Conservation (phyloP, 2,329 filamentous ascomycete species). For the Epichloe bromicola region DNA sequence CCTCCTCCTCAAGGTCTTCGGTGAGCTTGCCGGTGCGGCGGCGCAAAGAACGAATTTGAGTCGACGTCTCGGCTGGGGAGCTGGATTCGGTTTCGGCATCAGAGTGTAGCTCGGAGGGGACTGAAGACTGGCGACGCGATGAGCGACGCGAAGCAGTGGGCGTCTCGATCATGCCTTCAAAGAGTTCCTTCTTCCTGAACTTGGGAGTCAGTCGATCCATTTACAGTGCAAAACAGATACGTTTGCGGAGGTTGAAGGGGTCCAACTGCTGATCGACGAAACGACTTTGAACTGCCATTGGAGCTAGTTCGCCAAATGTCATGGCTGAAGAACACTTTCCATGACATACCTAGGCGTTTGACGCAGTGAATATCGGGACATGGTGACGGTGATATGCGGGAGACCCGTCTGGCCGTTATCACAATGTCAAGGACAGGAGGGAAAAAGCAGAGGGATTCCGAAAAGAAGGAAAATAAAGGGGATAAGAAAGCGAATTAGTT, state of each 20-base stretch:
- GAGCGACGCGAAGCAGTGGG: slow-evolving; percentile 28
- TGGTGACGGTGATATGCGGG: slow-evolving; percentile 3
- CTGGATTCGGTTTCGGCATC: slow-evolving; percentile 38
- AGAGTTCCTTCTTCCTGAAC: slow-evolving; percentile 46
- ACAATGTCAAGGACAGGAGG: background rate
- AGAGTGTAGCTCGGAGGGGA: slow-evolving; percentile 27
- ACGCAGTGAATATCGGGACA: slow-evolving; percentile 18
- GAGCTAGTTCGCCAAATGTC: background rate
- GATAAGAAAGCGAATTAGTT: background rate
- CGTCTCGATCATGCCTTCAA: slow-evolving; percentile 48
- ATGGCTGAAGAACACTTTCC: background rate
- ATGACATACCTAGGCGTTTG: slow-evolving; percentile 18
- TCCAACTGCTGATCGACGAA: background rate
- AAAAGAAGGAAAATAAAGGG: background rate
- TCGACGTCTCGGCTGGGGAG: slow-evolving; percentile 29
- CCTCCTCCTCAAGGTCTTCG: slow-evolving; percentile 36
- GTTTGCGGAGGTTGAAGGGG: background rate
- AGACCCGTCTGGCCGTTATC: background rate
- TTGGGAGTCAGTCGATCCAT: slow-evolving; percentile 1
- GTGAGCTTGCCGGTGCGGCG: slow-evolving; percentile 37
- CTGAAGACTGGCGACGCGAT: slow-evolving; percentile 37
- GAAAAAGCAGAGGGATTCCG: background rate
- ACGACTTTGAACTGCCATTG: background rate
- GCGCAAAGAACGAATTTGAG: slow-evolving; percentile 24
- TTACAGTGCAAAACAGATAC: background rate